These are phyloP conservation scores for Ustilago tritici DNA, from an alignment of 1,284 basidiomycete genomes.

Conservation along the genomic window DNA sequence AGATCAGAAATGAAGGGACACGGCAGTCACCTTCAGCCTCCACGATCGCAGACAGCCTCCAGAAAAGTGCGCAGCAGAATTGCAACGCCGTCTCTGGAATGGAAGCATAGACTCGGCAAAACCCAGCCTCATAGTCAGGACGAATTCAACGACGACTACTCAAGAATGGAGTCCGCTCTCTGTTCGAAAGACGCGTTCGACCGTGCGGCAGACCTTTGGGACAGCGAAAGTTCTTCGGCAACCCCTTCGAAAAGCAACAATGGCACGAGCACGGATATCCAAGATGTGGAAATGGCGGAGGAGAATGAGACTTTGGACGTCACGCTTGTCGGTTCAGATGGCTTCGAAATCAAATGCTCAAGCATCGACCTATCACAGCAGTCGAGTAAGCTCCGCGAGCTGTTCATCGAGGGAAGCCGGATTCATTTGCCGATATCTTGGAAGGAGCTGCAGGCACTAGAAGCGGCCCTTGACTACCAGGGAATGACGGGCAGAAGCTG, in stretches of 20 bases:
- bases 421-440: background rate
- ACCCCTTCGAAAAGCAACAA: background rate
- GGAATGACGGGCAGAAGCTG: background rate
- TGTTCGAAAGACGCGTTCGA: background rate
- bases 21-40: background rate
- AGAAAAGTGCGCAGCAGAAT: background rate
- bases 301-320: background rate
- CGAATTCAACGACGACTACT: background rate
- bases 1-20: background rate
- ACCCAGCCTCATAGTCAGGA: background rate
- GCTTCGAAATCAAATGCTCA: background rate
- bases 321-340: background rate
- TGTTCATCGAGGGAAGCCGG: background rate
- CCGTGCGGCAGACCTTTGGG: background rate
- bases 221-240: background rate
- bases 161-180: background rate
- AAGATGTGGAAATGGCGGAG: background rate
- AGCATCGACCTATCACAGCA: background rate
- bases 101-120: background rate
- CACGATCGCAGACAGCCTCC: no score
- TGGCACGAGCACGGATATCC: background rate
- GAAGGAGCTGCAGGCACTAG: background rate
- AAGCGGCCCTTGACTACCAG: background rate
- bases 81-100: background rate
- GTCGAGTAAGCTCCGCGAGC: background rate